Evolutionary conservation across 257 asterid species (phyloP).

Genomic region (Ilex asprella): DNA sequence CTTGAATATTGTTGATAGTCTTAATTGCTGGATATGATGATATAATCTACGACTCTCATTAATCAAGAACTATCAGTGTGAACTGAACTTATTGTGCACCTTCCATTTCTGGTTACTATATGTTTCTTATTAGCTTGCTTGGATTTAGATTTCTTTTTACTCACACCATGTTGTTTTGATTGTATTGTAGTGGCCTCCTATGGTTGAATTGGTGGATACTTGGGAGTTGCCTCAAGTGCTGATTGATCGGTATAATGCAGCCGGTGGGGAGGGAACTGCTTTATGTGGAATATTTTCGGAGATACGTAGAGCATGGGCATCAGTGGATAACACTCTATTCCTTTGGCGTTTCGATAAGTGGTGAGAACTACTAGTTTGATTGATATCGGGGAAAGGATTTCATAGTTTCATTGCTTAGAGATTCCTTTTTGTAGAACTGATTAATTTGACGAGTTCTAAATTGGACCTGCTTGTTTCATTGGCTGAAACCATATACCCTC

Average conservation of each 20-base stretch:
- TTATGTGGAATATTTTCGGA: conserved; percentile 96
- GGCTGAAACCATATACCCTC: background rate
- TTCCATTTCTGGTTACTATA: background rate
- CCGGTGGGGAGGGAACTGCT: conserved; percentile 98
- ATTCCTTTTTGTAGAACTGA: background rate
- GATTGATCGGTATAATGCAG: conserved; percentile 77
- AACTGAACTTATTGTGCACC: too few relatives aligned
- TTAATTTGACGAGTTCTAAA: background rate
- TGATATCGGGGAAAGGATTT: background rate
- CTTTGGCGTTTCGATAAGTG: conserved; percentile 97
- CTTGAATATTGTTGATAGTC: background rate
- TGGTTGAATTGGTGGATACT: conserved; percentile 81
- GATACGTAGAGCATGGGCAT: conserved; percentile 96
- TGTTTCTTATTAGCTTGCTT: background rate
- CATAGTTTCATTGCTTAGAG: background rate
- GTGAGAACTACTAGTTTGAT: conserved; percentile 32
- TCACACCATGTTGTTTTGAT: conserved; percentile 3
- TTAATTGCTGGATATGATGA: background rate
- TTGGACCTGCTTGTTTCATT: background rate
- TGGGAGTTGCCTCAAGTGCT: conserved; percentile 96
- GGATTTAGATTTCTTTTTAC: background rate
- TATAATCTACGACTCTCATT: too few relatives aligned
- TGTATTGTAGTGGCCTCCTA: conserved; percentile 86
- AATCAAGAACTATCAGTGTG: background rate
- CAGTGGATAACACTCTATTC: conserved; percentile 85